Evolutionary conservation across 805 yeast genomes (phyloP), one percentile per base, ranked within the genome.

Genomic region (Candida hungchunana): DNA sequence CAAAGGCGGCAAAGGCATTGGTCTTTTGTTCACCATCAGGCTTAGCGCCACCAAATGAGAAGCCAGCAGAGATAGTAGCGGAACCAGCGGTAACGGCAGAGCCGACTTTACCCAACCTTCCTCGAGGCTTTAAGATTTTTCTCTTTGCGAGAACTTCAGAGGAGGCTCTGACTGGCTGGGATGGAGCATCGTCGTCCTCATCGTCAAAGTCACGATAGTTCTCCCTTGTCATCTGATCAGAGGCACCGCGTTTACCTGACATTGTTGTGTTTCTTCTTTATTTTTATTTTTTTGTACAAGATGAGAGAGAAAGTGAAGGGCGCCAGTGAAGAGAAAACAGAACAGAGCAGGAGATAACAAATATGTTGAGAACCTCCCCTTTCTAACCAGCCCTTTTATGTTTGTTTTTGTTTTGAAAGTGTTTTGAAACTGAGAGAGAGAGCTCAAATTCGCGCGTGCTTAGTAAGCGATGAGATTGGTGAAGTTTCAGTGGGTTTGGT

Each of bases 191-290:
- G 5, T 65, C 73, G 25, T 66, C 63, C 24, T 60, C 64, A 6
- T 55, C 56, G 4, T 55, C 60, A 23, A 48, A 46, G 10, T 50
- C 55, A 19, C 48, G 54, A 4, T 53, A 51, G 19, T 59, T 63
- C 37, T 79, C 86, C 44, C 72, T 71, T 13, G 77, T 71, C 32
- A 85, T 63, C 58, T 86, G 95, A 15, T 66, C 59, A 34, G 67
- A 73, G 15, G 88, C 87, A 37, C 69, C 62, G 60, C 96, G 71
- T 58, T 86, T 86, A 3, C 62, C 63, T 18, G 80, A 69, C 84
- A 77, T 77, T 21, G 9, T 22, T 19, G 25, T 14, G 10, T 5
- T 4, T 18, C 20, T 6, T 29, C 6, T 7, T 17, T 7, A 20
- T 15, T 15, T 5, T 16, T n/a, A 4, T 17, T 15, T 17, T 15